These are phyloP conservation scores for Coniochaeta sp. DNA, from an alignment of 2,329 filamentous ascomycete genomes.

Conservation along the genomic window DNA sequence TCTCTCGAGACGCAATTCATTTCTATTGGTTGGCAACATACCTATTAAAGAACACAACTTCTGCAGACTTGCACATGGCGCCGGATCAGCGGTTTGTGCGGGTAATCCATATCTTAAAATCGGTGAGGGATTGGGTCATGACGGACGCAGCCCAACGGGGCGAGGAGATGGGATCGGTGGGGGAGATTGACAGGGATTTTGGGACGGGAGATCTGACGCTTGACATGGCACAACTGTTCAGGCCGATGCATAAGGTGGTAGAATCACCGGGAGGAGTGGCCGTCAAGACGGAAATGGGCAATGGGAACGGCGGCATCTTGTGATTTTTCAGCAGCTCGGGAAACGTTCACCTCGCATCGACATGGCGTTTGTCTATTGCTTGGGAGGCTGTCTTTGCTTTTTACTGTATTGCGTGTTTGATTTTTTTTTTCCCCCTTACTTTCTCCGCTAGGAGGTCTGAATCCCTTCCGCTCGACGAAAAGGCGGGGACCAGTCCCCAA, in stretches of 20 bases:
- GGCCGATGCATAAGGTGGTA: slow-evolving; percentile 43
- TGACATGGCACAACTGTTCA: slow-evolving; percentile 66
- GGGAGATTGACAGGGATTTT: slow-evolving; percentile 60
- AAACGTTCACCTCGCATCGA: slow-evolving; percentile 2
- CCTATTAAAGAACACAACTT: slow-evolving; percentile 51
- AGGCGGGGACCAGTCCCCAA: slow-evolving; percentile 16
- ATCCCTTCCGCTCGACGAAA: not conserved
- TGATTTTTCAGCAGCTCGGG: slow-evolving; percentile 12
- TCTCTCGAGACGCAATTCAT: slow-evolving; percentile 63
- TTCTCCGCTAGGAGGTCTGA: slow-evolving; percentile 7
- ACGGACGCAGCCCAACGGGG: slow-evolving; percentile 58
- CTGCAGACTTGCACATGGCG: slow-evolving; percentile 43
- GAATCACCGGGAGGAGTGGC: slow-evolving; percentile 32
- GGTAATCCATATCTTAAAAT: slow-evolving; percentile 53
- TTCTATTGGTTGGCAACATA: slow-evolving; percentile 66
- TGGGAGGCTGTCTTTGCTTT: slow-evolving; percentile 12
- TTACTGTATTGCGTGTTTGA: slow-evolving; percentile 16
- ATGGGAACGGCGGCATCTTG: slow-evolving; percentile 20
- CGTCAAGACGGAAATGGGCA: slow-evolving; percentile 32
- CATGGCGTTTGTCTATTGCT: slow-evolving; percentile 11
- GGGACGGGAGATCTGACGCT: slow-evolving; percentile 56
- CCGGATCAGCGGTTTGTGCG: slow-evolving; percentile 54
- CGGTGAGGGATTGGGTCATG: slow-evolving; percentile 51
- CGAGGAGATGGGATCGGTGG: slow-evolving; percentile 60
- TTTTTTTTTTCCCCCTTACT: slow-evolving; percentile 18